These are phyloP conservation scores for Biscutella auriculata DNA, from an alignment of 441 rosid genomes.

Conservation along the genomic window DNA sequence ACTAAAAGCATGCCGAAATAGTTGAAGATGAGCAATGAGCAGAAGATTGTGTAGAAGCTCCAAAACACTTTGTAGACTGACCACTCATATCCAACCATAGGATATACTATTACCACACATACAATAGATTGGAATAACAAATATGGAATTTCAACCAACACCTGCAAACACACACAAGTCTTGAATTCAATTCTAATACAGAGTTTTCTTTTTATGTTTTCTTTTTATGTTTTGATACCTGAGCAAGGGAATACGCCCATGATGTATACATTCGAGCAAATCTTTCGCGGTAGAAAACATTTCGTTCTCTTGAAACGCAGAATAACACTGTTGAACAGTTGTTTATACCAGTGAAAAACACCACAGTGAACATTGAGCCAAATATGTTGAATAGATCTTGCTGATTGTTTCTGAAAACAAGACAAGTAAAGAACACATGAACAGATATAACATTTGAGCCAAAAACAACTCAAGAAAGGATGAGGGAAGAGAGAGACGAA, in stretches of 20 bases:
- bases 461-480: neutral
- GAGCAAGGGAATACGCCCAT: conserved; percentile 55
- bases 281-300: conserved; percentile 48
- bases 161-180: conserved; percentile 20
- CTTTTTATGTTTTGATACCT: conserved; percentile 20
- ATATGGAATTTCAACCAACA: conserved; percentile 40
- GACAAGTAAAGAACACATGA: neutral
- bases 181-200: neutral
- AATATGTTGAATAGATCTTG: conserved; percentile 45
- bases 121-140: conserved; percentile 24
- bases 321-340: conserved; percentile 45
- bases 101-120: conserved; percentile 33
- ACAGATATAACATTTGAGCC: neutral
- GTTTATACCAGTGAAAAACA: conserved; percentile 46
- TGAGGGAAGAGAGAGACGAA: conserved; percentile 18
- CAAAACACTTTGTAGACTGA: conserved; percentile 37
- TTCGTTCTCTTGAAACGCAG: conserved; percentile 37
- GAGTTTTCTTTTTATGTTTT: neutral
- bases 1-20: conserved; percentile 48
- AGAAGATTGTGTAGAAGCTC: conserved; percentile 32
- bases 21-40: conserved; percentile 35
- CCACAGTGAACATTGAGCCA: conserved; percentile 39
- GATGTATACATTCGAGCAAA: conserved; percentile 66
- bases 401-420: conserved; percentile 32
- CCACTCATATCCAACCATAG: conserved; percentile 35